Conservation (phyloP, 176 grass and related monocot species). For the Thinopyrum elongatum region DNA sequence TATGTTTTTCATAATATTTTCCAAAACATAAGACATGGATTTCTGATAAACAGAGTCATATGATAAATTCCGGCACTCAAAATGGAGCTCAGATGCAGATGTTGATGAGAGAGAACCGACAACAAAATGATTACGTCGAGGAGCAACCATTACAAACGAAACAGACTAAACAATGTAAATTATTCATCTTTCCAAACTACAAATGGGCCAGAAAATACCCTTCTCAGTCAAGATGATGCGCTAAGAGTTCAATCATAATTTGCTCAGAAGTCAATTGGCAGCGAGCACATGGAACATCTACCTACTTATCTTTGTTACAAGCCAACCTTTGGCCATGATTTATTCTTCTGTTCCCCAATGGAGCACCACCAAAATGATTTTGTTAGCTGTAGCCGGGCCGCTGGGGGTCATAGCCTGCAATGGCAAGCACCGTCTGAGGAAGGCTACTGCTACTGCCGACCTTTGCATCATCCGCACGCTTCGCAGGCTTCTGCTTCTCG, state of each 20-base stretch:
- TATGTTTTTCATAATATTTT: no score
- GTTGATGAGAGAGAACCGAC: not conserved
- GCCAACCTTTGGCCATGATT: slow-evolving; percentile 7
- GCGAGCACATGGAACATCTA: slow-evolving; percentile 19
- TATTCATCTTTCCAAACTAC: slow-evolving; percentile 13
- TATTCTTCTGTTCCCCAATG: slow-evolving; percentile 14
- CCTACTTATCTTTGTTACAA: slow-evolving; percentile 19
- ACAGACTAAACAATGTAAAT: not conserved
- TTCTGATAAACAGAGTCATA: no score
- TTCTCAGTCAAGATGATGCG: not conserved
- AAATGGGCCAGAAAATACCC: slow-evolving; percentile 12
- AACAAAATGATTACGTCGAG: not conserved
- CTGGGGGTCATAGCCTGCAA: slow-evolving; percentile 23
- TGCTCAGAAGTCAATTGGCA: slow-evolving; percentile 29
- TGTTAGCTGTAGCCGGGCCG: slow-evolving; percentile 24
- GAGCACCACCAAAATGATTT: not conserved
- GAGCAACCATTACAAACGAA: not conserved
- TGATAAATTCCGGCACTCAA: no score
- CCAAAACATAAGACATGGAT: no score
- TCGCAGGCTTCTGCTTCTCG: slow-evolving; percentile 45
- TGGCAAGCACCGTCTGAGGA: not conserved
- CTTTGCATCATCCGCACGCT: slow-evolving; percentile 41
- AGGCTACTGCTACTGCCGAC: slow-evolving; percentile 30
- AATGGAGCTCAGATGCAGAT: not conserved
- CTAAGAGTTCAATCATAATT: slow-evolving; percentile 3